Percentiles rank a stretch among this genome's conserved stretches.
Conservation (phyloP, 108 stramenopile species). For the Parietichytrium sp. region DNA sequence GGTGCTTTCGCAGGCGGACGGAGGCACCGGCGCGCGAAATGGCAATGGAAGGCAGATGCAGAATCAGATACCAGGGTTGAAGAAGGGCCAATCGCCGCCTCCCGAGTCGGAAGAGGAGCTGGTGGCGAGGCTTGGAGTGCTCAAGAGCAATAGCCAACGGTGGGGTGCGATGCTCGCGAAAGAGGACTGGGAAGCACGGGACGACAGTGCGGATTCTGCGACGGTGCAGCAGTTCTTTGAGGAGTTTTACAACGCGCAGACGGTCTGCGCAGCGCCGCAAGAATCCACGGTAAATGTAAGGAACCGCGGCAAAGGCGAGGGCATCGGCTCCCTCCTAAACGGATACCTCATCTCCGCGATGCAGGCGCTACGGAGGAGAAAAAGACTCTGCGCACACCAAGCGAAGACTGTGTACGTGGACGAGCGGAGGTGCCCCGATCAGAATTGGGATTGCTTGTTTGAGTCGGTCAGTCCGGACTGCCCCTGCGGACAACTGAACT, state of each 20-base stretch:
- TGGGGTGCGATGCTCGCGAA: no score
- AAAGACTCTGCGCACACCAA: conserved; percentile 3
- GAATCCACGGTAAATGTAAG: not conserved
- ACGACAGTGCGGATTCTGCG: not conserved
- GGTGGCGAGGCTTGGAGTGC: no score
- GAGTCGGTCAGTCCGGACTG: not conserved
- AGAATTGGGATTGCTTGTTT: not conserved
- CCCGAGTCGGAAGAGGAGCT: no score
- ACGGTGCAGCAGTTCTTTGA: not conserved
- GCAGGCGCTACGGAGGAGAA: not conserved
- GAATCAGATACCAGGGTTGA: no score
- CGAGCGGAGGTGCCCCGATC: not conserved
- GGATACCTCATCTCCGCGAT: not conserved
- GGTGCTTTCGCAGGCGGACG: no score
- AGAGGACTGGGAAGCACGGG: no score
- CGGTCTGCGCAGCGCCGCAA: not conserved
- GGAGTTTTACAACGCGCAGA: not conserved
- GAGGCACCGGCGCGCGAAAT: no score
- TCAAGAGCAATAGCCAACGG: no score
- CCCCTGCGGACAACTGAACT: not conserved
- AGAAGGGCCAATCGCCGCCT: no score
- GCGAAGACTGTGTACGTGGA: not conserved
- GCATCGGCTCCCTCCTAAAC: conserved; percentile 11
- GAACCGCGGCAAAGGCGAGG: conserved; percentile 1
- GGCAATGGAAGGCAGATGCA: no score